Evolutionary conservation across 139 green algal species (phyloP).

Genomic region (Mesotaenium endlicherianum): DNA sequence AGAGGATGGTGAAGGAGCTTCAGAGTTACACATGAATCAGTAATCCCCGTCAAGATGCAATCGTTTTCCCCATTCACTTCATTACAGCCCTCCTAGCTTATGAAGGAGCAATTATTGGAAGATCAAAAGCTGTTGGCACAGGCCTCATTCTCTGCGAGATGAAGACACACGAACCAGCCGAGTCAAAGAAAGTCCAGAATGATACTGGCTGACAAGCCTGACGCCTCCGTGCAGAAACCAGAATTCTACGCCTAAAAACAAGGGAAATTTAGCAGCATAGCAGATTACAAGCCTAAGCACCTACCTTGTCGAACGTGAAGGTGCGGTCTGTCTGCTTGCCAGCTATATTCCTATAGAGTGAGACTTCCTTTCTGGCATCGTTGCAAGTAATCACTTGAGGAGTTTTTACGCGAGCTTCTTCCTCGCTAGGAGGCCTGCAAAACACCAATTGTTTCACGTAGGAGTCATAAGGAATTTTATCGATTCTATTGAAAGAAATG

Average conservation of each 20-base stretch:
- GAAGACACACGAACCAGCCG: neutral
- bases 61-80: too few species aligned
- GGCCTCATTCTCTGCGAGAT: neutral
- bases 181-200: neutral
- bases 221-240: neutral
- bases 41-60: too few species aligned
- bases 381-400: slow-evolving; percentile 80
- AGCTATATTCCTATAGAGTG: slow-evolving; percentile 64
- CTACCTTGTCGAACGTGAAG: slow-evolving; percentile 93
- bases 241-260: neutral
- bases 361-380: slow-evolving; percentile 76
- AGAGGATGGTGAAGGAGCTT: neutral
- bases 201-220: neutral
- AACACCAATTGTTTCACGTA: slow-evolving; percentile 3
- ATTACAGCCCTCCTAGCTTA: too few species aligned
- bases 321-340: slow-evolving; percentile 76
- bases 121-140: neutral
- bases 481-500: slow-evolving; percentile 18
- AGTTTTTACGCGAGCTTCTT: slow-evolving; percentile 67
- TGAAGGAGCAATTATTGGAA: too few species aligned
- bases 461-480: neutral
- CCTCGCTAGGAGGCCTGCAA: slow-evolving; percentile 68
- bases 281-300: neutral
- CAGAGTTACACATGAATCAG: neutral
- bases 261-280: too few species aligned